Evolutionary conservation across 345 rosid species (phyloP).

Genomic region (Linum usitatissimum): DNA sequence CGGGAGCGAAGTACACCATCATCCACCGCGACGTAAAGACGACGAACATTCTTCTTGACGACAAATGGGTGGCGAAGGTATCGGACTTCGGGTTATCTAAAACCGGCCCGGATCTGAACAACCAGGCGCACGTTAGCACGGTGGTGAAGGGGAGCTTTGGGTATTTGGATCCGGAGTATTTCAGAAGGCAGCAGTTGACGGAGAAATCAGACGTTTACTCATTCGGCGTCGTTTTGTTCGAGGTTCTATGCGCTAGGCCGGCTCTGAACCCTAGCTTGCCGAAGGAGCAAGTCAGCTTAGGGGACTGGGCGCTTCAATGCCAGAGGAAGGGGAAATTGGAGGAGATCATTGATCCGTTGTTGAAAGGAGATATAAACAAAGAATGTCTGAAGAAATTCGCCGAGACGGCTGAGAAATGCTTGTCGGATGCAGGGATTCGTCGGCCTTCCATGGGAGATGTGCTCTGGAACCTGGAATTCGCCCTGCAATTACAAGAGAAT

Average conservation of each 20-base stretch:
- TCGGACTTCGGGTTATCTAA: constrained; percentile 23
- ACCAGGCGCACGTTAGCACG: constrained; percentile 19
- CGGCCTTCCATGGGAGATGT: constrained; percentile 28
- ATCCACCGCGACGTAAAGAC: constrained; percentile 26
- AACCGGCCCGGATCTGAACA: constrained; percentile 14
- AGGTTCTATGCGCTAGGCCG: constrained; percentile 19
- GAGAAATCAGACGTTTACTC: constrained; percentile 23
- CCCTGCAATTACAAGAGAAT: constrained; percentile 20
- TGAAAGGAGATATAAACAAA: constrained; percentile 11
- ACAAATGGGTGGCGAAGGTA: constrained; percentile 27
- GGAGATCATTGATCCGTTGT: constrained; percentile 16
- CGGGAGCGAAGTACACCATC: constrained; percentile 22
- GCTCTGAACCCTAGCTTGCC: constrained; percentile 19
- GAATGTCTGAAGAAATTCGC: constrained; percentile 18
- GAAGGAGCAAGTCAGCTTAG: constrained; percentile 22
- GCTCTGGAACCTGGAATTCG: constrained; percentile 24
- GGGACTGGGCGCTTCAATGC: constrained; percentile 25
- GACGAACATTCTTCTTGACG: constrained; percentile 21
- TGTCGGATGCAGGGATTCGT: constrained; percentile 15
- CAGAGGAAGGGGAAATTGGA: constrained; percentile 16
- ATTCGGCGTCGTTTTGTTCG: constrained; percentile 23
- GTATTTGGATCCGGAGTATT: constrained; percentile 24
- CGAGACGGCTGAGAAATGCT: constrained; percentile 20
- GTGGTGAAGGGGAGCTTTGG: constrained; percentile 27
- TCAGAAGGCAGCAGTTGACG: constrained; percentile 20